These are phyloP conservation scores for Huntiella abstrusa DNA, from an alignment of 2,329 filamentous ascomycete genomes.

Conservation along the genomic window DNA sequence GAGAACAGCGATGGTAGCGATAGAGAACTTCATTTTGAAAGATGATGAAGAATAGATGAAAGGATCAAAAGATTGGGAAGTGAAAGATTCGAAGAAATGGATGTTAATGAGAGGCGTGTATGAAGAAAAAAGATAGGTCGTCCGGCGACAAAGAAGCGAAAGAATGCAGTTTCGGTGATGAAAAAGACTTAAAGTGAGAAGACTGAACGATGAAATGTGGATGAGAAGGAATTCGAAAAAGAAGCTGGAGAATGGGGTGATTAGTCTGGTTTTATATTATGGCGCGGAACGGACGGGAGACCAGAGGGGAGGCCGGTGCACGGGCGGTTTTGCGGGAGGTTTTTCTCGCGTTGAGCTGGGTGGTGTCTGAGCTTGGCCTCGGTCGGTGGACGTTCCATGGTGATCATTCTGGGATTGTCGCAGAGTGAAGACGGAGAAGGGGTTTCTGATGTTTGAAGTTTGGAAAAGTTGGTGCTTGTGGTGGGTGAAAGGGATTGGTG, in stretches of 20 bases:
- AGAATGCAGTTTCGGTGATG: neutral
- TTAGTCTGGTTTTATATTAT: no score
- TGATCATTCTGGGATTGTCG: no score
- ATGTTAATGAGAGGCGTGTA: neutral
- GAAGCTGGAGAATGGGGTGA: no score
- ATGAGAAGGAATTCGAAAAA: neutral
- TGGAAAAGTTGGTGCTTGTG: neutral
- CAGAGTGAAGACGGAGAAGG: no score
- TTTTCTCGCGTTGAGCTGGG: no score
- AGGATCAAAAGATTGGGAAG: neutral
- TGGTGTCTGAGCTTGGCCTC: no score
- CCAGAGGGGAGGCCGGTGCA: no score
- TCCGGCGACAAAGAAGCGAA: constrained; percentile 11
- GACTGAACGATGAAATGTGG: neutral
- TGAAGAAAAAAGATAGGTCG: constrained; percentile 10
- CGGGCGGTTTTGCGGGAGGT: no score
- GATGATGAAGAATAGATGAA: neutral
- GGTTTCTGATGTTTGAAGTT: no score
- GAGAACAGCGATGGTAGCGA: constrained; percentile 28
- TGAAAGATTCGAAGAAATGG: neutral
- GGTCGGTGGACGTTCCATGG: no score
- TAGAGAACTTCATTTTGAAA: constrained; percentile 35
- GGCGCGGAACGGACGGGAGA: no score
- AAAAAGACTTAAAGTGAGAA: constrained; percentile 7
- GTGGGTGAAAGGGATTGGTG: neutral